Evolutionary conservation across 2,329 filamentous ascomycete genomes (phyloP).

Genomic region (Chaetomium sp.): DNA sequence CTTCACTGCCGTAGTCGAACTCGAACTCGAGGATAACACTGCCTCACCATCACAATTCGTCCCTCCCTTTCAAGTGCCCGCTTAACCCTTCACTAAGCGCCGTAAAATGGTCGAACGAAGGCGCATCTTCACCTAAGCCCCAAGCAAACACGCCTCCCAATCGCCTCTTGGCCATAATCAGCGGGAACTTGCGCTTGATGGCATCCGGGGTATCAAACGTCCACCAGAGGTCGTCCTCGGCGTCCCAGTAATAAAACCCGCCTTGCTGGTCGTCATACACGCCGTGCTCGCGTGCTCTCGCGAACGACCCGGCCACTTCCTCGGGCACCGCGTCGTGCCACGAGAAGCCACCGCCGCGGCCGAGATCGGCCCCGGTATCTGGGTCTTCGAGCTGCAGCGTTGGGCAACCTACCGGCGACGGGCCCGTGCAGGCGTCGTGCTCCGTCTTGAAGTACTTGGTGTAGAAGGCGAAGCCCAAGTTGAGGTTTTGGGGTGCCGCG

Average conservation of each 20-base stretch:
- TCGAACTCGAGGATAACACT: background rate
- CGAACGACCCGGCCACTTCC: conserved; percentile 60
- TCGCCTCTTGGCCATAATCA: conserved; percentile 57
- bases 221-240: conserved; percentile 65
- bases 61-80: conserved; percentile 20
- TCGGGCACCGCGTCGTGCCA: conserved; percentile 58
- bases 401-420: conserved; percentile 58
- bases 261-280: conserved; percentile 59
- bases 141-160: conserved; percentile 75
- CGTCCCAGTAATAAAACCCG: conserved; percentile 71
- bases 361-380: conserved; percentile 60
- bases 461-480: conserved; percentile 70
- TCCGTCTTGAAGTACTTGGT: conserved; percentile 66
- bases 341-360: conserved; percentile 56
- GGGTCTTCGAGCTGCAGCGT: conserved; percentile 62
- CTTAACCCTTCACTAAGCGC: conserved; percentile 39
- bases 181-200: conserved; percentile 63
- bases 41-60: conserved; percentile 34
- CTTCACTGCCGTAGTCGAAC: background rate
- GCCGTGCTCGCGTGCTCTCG: conserved; percentile 55
- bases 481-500: conserved; percentile 57
- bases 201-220: conserved; percentile 68
- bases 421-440: conserved; percentile 48
- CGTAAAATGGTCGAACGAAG: conserved; percentile 46
- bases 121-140: conserved; percentile 70